Evolutionary conservation across 495 filamentous ascomycete species (phyloP), one percentile per base, ranked within the genome.

Genomic region (Podospora didyma): DNA sequence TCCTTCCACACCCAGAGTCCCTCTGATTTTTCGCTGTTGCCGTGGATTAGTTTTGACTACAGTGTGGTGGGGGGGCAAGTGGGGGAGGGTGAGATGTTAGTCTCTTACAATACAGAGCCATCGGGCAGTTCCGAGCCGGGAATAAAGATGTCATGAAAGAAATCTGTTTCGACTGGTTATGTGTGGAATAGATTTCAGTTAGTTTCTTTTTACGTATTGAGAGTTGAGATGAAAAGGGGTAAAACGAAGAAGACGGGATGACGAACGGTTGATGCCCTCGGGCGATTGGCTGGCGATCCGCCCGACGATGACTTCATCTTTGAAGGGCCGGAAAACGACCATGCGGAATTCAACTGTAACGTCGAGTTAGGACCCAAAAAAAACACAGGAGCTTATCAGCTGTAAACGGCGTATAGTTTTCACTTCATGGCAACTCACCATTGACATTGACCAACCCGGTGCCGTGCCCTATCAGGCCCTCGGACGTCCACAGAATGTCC

Each of bases 301-400:
- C 3, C 89, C 94, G 9, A 87, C 74, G 57, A 97, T 75, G 47
- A 95, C 89, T 68, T 98, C 95, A 20, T 88, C 86, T 68, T 95
- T 90, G 75, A 96, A 97, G 0, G 94, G 94, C 24, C 94, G 83
- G 69, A 97, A 97, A 9, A 97, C 89, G n/a, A 96, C 77, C 62
- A 97, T 73, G 21, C 89, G 86, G 70, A 96, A 98, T 68, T 93
- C 89, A 23, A 96, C 93, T 96, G 56, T 46, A 12, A 28, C 42
- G 28, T 28, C 37, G 11, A 26, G n/a, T n/a, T n/a, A n/a, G n/a
- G n/a, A n/a, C n/a, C n/a, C n/a, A n/a, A 11, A 14, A 45, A 17
- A 31, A 39, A n/a, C 14, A 49, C 1, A 23, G 7, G 19, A 47
- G 19, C 17, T n/a, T n/a, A n/a, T n/a, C n/a, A n/a, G n/a, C n/a